Conservation (phyloP, 2,329 filamentous ascomycete species). For the Aspergillus puulaauensis region DNA sequence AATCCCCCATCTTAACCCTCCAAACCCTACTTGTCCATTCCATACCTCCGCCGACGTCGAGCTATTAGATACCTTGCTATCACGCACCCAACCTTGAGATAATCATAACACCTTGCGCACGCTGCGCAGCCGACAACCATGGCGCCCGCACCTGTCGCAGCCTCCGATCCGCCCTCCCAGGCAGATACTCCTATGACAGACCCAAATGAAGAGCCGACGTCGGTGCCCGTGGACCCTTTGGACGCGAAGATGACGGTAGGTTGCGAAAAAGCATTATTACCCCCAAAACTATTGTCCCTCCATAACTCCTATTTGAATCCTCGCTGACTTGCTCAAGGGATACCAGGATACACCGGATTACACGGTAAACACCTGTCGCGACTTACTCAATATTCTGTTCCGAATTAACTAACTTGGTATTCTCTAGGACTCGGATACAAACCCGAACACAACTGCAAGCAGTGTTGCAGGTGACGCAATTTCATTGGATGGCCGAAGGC, state of each 20-base stretch:
- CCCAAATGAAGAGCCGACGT: constrained; percentile 35
- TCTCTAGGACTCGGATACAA: constrained; percentile 62
- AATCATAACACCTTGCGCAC: constrained; percentile 19
- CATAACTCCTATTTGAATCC: neutral
- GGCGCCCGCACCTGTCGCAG: constrained; percentile 39
- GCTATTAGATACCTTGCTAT: neutral
- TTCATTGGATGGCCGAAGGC: constrained; percentile 73
- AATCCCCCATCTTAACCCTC: neutral
- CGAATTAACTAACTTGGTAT: neutral
- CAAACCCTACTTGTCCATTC: neutral
- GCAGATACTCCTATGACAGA: constrained; percentile 50
- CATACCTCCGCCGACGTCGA: neutral
- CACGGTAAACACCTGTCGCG: constrained; percentile 45
- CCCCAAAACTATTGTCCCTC: neutral
- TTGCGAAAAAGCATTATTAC: constrained; percentile 5
- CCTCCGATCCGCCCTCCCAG: constrained; percentile 44
- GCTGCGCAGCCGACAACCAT: constrained; percentile 34
- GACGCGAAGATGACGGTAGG: constrained; percentile 44
- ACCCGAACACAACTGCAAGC: constrained; percentile 70
- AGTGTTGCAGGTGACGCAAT: constrained; percentile 76
- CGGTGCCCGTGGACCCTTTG: constrained; percentile 35
- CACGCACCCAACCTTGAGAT: neutral
- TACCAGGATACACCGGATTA: constrained; percentile 63
- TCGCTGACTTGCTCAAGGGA: constrained; percentile 32
- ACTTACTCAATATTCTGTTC: neutral